A percentile compares a stretch with the other conserved stretches of the same genome.
These are phyloP conservation scores for Viridothelium virens DNA, from an alignment of 495 filamentous ascomycete species.

Conservation along the genomic window DNA sequence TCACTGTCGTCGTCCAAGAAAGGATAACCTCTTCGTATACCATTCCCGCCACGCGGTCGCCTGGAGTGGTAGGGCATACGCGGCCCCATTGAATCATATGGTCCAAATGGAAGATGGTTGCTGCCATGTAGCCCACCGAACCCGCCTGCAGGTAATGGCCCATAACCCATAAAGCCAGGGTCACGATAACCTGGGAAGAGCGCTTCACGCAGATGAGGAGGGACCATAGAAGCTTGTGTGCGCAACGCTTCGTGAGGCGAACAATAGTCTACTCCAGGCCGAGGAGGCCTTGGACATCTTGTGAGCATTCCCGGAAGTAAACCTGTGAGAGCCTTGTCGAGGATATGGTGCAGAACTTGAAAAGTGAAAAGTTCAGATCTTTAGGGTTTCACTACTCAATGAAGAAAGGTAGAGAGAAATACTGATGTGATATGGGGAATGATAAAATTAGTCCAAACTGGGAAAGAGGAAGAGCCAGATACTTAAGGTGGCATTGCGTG, in stretches of 20 bases:
- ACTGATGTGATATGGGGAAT: too few relatives aligned
- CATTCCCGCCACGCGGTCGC: background rate
- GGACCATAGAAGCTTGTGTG: background rate
- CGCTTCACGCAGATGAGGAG: background rate
- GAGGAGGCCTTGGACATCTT: background rate
- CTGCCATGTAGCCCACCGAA: background rate
- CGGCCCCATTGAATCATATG: background rate
- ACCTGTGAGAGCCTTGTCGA: background rate
- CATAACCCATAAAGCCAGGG: background rate
- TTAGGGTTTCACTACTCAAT: too few relatives aligned
- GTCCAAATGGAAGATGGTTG: background rate
- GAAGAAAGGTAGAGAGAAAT: too few relatives aligned
- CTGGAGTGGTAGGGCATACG: background rate
- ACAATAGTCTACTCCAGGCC: constrained; percentile 1
- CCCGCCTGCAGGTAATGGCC: background rate
- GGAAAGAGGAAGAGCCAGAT: too few relatives aligned
- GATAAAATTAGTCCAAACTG: too few relatives aligned
- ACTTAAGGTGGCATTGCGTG: too few relatives aligned
- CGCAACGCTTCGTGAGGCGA: constrained; percentile 1
- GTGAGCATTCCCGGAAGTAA: background rate
- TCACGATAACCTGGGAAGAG: constrained; percentile 1
- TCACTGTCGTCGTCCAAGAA: background rate
- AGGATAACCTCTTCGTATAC: background rate
- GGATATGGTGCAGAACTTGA: background rate
- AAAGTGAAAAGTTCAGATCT: background rate